A percentile compares a stretch with the other conserved stretches of the same genome.
These are phyloP conservation scores for Aurinia saxatilis DNA, from an alignment of 345 rosid genomes.

Conservation along the genomic window DNA sequence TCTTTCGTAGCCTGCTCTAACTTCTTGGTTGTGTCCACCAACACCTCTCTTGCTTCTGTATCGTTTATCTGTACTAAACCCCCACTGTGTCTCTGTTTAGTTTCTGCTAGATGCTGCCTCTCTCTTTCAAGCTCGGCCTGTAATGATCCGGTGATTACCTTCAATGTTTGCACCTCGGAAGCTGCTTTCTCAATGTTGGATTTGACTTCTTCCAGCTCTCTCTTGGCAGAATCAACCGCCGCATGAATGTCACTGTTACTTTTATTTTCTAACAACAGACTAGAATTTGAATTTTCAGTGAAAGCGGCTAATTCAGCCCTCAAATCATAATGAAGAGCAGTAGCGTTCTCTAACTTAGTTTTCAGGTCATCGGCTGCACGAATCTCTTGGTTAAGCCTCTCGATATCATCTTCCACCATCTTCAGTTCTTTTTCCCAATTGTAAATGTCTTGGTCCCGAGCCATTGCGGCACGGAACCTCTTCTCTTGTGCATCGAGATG, in stretches of 20 bases:
- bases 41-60: constrained; percentile 50
- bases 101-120: constrained; percentile 40
- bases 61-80: constrained; percentile 40
- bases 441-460: constrained; percentile 68
- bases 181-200: constrained; percentile 67
- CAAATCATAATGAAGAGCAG: constrained; percentile 58
- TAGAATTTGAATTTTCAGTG: constrained; percentile 33
- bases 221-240: constrained; percentile 61
- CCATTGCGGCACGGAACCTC: constrained; percentile 74
- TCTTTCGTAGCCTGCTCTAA: constrained; percentile 65
- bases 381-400: constrained; percentile 60
- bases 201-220: constrained; percentile 81
- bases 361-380: constrained; percentile 60
- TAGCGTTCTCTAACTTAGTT: constrained; percentile 59
- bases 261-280: constrained; percentile 10
- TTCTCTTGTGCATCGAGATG: constrained; percentile 93
- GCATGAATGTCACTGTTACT: constrained; percentile 38
- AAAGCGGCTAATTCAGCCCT: constrained; percentile 67
- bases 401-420: constrained; percentile 81
- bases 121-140: constrained; percentile 62
- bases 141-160: constrained; percentile 55
- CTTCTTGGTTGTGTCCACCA: constrained; percentile 52
- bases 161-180: constrained; percentile 66
- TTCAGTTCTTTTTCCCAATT: constrained; percentile 83
- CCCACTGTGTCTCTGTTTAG: constrained; percentile 54